Percentiles rank a stretch among this genome's conserved stretches.
phyloP scores from a whole-genome alignment of 2,329 filamentous ascomycete genomes.

The Fusarium sp. region DNA sequence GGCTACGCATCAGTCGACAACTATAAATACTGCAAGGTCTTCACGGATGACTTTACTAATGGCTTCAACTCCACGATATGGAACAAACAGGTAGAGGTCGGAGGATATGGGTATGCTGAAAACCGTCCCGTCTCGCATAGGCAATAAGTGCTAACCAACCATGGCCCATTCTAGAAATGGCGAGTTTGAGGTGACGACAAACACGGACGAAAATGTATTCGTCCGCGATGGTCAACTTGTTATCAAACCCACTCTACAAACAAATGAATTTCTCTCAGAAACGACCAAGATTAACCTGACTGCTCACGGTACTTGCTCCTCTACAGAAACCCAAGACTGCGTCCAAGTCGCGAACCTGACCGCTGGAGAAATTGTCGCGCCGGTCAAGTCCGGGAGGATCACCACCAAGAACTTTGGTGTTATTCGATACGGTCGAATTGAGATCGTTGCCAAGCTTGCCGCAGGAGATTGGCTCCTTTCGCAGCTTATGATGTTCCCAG shows the following conservation, averaged over 20 bases:
- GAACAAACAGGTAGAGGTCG: not conserved
- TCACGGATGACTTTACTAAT: not conserved
- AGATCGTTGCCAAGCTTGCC: not conserved
- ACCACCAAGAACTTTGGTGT: not conserved
- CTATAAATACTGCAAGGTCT: not conserved
- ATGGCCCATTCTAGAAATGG: not conserved
- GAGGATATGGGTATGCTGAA: not conserved
- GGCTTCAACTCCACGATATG: not conserved
- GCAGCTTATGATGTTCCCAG: not conserved
- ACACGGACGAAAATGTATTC: not conserved
- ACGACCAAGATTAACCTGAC: not conserved
- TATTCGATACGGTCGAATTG: not conserved
- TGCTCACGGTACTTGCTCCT: not conserved
- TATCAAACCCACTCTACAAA: not conserved
- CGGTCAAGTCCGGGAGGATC: not conserved
- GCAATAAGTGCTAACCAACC: not conserved
- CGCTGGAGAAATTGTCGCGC: not conserved
- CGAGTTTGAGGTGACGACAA: not conserved
- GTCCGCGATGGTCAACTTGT: not conserved
- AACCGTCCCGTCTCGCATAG: accelerated
- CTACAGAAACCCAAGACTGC: not conserved
- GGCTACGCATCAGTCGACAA: not conserved
- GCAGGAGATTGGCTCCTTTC: not conserved
- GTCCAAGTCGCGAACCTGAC: not conserved
- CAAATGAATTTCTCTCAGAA: not conserved